Base-by-base conservation (phyloP, 768 basidiomycete genomes). In the Xerocomus potaroensis region DNA sequence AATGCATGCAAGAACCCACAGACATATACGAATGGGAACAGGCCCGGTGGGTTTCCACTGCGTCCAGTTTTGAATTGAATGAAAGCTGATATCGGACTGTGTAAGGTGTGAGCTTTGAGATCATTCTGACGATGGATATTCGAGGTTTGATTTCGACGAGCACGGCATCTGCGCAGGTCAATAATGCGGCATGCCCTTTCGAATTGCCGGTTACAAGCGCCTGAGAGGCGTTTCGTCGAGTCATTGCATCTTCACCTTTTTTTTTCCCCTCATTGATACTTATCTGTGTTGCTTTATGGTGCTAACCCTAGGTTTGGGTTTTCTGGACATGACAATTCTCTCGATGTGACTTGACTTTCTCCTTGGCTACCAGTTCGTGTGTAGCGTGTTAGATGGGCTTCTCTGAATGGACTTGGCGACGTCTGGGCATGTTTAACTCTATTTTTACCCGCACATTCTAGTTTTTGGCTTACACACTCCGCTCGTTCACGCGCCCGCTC, bases 51-150 rank as follows among this genome's bases (percentile, higher is more conserved):
- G 84, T 75, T 51, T 27, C 26, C n/a, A n/a, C n/a, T n/a, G n/a
- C n/a, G 6, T 31, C 44, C 40, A 41, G 19, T 24, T 39, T n/a
- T 32, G 8, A 2, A 11, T n/a, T 35, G 27, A 8, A 14, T 1
- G 26, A 16, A 33, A 32, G 16, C 38, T 53, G 19, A 47, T 54
- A 34, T 21, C 24, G 57, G 55, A 15, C 26, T 9, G 16, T 35
- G 34, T n/a, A 34, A 66, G 70, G 65, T 27, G 72, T 91, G 30
- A 72, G 79, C 56, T 81, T 93, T 61, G 76, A 79, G 24, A 65
- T 93, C 31, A 63, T 81, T 16, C 61, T 90, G 22, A 71, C 77
- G 29, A 79, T 90, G 78, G 66, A 73, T 29, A 92, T 93, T 51
- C 61, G 72, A 12, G 91, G 91, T 12, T 73, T 93, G 27, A 68